Conservation (phyloP, 257 asterid species). For the Solanum arcanum region DNA sequence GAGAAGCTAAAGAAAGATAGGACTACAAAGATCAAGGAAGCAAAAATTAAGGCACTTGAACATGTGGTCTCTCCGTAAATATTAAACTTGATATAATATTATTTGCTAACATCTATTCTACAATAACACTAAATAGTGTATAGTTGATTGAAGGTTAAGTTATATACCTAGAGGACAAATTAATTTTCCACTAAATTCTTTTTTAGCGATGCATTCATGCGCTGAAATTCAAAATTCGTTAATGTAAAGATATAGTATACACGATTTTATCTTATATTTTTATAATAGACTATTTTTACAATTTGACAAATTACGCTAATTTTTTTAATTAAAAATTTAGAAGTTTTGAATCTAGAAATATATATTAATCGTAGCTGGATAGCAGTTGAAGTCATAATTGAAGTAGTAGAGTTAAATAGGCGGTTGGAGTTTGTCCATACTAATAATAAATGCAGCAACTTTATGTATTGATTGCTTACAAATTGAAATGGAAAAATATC, state of each 20-base stretch:
- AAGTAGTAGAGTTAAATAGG: not conserved
- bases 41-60: no score
- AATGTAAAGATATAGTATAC: no score
- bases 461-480: not conserved
- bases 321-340: no score
- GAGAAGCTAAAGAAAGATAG: fast-evolving
- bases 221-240: no score
- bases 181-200: not conserved
- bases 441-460: not conserved
- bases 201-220: fast-evolving
- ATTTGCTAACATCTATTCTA: not conserved
- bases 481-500: not conserved
- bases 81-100: not conserved
- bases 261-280: no score
- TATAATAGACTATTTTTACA: no score
- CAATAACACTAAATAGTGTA: not conserved
- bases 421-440: not conserved
- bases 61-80: not conserved
- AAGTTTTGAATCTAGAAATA: no score
- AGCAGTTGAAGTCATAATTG: not conserved
- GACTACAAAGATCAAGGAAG: not conserved
- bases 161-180: not conserved
- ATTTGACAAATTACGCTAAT: no score
- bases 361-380: not conserved
- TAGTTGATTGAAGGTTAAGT: not conserved